phyloP scores from a whole-genome alignment of 305 asterid genomes.

The Solanum hybrid region DNA sequence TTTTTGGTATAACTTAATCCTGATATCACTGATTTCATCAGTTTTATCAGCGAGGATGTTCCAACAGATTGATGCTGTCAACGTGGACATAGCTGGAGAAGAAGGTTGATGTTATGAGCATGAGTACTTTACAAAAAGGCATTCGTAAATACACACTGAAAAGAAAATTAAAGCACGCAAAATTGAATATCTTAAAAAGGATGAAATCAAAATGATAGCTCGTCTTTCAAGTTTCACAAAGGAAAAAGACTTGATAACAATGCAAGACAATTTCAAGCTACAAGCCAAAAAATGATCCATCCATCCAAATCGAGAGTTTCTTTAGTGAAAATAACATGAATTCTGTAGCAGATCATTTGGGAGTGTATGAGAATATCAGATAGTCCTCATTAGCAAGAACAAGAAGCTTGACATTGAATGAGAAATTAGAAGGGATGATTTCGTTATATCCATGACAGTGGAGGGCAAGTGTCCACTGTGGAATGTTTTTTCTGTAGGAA shows the following conservation, averaged over 20 bases:
- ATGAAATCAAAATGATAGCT: background rate
- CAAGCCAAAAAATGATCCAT: background rate
- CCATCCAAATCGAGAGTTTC: background rate
- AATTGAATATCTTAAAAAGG: background rate
- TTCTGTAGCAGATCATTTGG: background rate
- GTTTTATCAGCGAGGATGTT: conserved; percentile 82
- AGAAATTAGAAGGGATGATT: background rate
- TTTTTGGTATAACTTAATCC: conserved; percentile 76
- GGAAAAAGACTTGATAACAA: background rate
- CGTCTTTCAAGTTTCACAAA: background rate
- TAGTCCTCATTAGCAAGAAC: background rate
- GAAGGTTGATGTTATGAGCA: background rate
- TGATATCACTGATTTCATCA: conserved; percentile 79
- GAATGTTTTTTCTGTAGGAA: background rate
- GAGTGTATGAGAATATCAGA: background rate
- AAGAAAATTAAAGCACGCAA: background rate
- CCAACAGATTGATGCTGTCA: conserved; percentile 85
- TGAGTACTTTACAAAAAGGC: background rate
- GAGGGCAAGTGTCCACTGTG: background rate
- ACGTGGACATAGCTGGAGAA: conserved; percentile 55
- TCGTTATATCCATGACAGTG: background rate
- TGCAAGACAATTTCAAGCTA: background rate
- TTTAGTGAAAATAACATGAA: background rate
- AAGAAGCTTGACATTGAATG: background rate
- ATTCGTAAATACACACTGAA: background rate